Evolutionary conservation across 805 yeast genomes (phyloP).

Genomic region (Teunomyces stri): DNA sequence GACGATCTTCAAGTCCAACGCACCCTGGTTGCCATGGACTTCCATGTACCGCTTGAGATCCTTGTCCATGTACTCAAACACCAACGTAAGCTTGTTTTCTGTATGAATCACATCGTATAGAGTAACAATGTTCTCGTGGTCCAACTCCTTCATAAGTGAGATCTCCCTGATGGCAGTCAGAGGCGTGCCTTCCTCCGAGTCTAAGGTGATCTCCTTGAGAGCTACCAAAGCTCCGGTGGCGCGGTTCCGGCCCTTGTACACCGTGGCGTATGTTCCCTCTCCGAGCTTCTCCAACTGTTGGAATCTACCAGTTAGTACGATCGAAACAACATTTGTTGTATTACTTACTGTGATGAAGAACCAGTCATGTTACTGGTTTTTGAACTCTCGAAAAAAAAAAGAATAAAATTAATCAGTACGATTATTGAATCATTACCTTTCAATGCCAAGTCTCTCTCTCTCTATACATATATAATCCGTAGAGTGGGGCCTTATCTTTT

Average conservation of each 20-base stretch:
- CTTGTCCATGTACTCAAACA: slow-evolving; percentile 89
- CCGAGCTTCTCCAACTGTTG: slow-evolving; percentile 78
- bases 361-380: slow-evolving; percentile 29
- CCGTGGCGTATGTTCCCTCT: slow-evolving; percentile 98
- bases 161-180: slow-evolving; percentile 97
- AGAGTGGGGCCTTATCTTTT: background rate
- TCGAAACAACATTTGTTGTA: background rate
- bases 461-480: too few species aligned
- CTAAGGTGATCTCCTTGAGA: slow-evolving; percentile 88
- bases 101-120: slow-evolving; percentile 95
- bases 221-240: slow-evolving; percentile 90
- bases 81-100: slow-evolving; percentile 90
- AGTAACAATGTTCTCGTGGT: slow-evolving; percentile 89
- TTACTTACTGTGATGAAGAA: slow-evolving; percentile 44
- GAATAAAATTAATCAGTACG: background rate
- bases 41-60: slow-evolving; percentile 97
- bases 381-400: background rate
- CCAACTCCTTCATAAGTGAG: slow-evolving; percentile 90
- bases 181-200: slow-evolving; percentile 97
- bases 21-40: slow-evolving; percentile 70
- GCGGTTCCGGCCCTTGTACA: slow-evolving; percentile 87
- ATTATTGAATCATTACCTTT: background rate
- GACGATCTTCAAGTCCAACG: slow-evolving; percentile 67
- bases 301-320: slow-evolving; percentile 23
- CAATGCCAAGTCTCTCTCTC: background rate